Evolutionary conservation across 2,329 filamentous ascomycete species (phyloP).

Genomic region (Epichloe glyceriae): DNA sequence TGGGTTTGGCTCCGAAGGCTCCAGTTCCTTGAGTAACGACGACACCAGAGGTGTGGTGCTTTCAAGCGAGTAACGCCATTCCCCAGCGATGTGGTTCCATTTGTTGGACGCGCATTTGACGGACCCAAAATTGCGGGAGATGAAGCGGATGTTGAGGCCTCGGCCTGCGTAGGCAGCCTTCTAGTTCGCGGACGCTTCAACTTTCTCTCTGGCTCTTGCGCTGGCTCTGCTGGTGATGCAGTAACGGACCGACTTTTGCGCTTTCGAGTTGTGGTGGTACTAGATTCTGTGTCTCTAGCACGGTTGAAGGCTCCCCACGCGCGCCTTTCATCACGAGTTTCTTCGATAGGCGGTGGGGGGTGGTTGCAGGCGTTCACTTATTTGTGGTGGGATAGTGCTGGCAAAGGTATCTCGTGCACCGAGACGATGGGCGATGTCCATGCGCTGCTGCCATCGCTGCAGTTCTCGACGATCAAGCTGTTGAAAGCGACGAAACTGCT

Average conservation of each 20-base stretch:
- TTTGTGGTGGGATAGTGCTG: slow-evolving; percentile 40
- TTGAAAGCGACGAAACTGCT: slow-evolving; percentile 40
- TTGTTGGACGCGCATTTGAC: slow-evolving; percentile 11
- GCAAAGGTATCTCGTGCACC: slow-evolving; percentile 63
- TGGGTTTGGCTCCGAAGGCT: slow-evolving; percentile 59
- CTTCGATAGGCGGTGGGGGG: slow-evolving; percentile 41
- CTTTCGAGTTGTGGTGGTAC: slow-evolving; percentile 46
- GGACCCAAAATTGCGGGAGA: slow-evolving; percentile 18
- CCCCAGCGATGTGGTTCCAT: slow-evolving; percentile 9
- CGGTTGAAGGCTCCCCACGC: slow-evolving; percentile 89
- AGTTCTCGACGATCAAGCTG: slow-evolving; percentile 44
- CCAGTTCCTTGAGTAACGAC: slow-evolving; percentile 78
- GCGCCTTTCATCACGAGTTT: slow-evolving; percentile 66
- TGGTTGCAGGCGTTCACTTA: slow-evolving; percentile 50
- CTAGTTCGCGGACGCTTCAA: slow-evolving; percentile 78
- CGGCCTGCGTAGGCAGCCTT: slow-evolving; percentile 39
- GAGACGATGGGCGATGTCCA: slow-evolving; percentile 68
- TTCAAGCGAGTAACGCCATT: slow-evolving; percentile 15
- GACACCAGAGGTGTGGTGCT: slow-evolving; percentile 69
- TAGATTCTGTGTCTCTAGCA: slow-evolving; percentile 55
- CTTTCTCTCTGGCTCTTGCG: slow-evolving; percentile 64
- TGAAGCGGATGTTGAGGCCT: slow-evolving; percentile 31
- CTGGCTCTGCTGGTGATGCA: slow-evolving; percentile 54
- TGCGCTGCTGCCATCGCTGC: slow-evolving; percentile 70
- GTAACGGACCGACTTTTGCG: slow-evolving; percentile 60